Percentiles rank a stretch among this genome's conserved stretches.
These are phyloP conservation scores for Asterella californica DNA, from an alignment of 225 moss, liverwort and hornwort genomes.

Conservation along the genomic window DNA sequence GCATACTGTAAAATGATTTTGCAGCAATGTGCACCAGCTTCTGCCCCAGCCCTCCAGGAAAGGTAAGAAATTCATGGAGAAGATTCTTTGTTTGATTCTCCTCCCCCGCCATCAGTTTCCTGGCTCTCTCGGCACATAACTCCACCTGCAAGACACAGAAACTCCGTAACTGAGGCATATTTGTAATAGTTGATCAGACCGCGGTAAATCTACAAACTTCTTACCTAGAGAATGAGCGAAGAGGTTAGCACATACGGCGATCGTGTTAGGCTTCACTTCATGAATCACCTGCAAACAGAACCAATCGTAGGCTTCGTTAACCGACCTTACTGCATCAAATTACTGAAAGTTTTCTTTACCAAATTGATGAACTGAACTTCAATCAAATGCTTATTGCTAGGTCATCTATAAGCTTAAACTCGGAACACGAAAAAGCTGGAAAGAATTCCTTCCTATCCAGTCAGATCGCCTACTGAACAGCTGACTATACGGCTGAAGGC, in stretches of 20 bases:
- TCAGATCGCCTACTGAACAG: no score
- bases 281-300: conserved; percentile 73
- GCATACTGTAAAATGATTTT: conserved; percentile 80
- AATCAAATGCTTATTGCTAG: neutral
- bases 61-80: conserved; percentile 50
- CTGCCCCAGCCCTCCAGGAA: conserved; percentile 76
- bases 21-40: conserved; percentile 74
- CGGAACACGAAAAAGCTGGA: no score
- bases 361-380: no score
- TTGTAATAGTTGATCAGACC: neutral
- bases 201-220: neutral
- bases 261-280: conserved; percentile 66
- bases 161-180: neutral
- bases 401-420: no score
- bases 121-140: conserved; percentile 43
- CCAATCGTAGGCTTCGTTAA: neutral
- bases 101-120: conserved; percentile 44
- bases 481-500: no score
- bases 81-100: conserved; percentile 27
- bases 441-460: no score
- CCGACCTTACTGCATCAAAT: neutral
- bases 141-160: conserved; percentile 37
- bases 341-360: neutral
- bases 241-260: conserved; percentile 57
- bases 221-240: neutral